Conservation (phyloP, 2,329 filamentous ascomycete genomes). For the Aspergillus ustus region DNA sequence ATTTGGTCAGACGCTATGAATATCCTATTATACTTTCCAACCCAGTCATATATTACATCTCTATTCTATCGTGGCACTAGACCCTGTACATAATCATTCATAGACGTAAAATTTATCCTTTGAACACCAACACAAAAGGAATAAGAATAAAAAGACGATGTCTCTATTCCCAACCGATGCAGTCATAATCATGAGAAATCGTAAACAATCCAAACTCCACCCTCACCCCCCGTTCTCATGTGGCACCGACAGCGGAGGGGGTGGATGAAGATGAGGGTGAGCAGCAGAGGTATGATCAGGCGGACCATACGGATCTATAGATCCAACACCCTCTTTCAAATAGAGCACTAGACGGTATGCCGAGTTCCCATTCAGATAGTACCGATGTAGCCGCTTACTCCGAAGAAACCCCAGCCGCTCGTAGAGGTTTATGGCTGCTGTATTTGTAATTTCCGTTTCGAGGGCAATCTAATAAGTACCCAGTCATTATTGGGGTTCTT, state of each 20-base stretch:
- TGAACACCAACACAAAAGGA: neutral
- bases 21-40: conserved; percentile 15
- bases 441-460: conserved; percentile 94
- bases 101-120: conserved; percentile 20
- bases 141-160: neutral
- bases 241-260: conserved; percentile 24
- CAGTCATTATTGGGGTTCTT: neutral
- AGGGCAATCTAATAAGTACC: conserved; percentile 70
- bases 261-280: conserved; percentile 19
- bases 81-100: neutral
- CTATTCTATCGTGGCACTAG: neutral
- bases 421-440: conserved; percentile 87
- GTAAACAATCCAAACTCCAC: neutral
- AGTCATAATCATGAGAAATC: conserved; percentile 15
- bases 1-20: neutral
- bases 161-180: conserved; percentile 7
- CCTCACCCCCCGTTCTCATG: conserved; percentile 30
- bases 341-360: conserved; percentile 87
- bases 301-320: conserved; percentile 39
- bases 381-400: conserved; percentile 90
- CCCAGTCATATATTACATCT: conserved; percentile 12
- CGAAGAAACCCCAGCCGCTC: conserved; percentile 89
- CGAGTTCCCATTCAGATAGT: conserved; percentile 95
- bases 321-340: conserved; percentile 65
- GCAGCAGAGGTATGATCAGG: conserved; percentile 1